Conservation (phyloP, 1,139 yeast genomes). For the Suhomyces yuchorum region DNA sequence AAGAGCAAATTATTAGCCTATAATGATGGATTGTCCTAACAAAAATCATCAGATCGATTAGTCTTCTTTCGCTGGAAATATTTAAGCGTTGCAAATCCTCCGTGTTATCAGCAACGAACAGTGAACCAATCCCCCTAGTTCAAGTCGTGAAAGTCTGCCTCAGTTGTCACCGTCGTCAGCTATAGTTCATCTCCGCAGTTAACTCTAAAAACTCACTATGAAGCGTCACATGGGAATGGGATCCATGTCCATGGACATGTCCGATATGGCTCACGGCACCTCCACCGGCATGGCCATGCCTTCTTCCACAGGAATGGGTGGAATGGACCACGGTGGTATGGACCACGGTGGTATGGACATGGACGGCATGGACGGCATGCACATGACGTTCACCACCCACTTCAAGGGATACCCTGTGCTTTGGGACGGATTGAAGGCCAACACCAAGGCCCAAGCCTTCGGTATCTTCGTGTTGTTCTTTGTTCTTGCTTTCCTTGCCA, state of each 20-base stretch:
- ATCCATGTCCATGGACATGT: conserved; percentile 11
- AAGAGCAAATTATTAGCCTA: conserved; percentile 6
- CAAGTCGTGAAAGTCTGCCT: no score
- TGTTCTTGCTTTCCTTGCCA: conserved; percentile 55
- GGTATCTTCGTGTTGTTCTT: conserved; percentile 69
- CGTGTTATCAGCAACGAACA: not conserved
- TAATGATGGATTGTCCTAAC: not conserved
- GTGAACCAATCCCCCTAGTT: no score
- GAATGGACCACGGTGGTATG: conserved; percentile 20
- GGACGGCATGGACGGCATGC: conserved; percentile 48
- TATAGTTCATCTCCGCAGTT: not conserved
- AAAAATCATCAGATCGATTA: not conserved
- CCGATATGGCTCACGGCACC: conserved; percentile 18
- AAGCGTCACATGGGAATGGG: conserved; percentile 5
- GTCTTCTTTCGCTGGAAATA: not conserved
- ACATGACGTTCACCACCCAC: conserved; percentile 54
- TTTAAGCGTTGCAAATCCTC: not conserved
- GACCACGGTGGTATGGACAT: conserved; percentile 38
- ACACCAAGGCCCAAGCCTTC: conserved; percentile 60
- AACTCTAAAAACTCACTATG: not conserved
- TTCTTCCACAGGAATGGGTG: conserved; percentile 8
- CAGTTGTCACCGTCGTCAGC: no score
- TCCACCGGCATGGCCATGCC: conserved; percentile 15
- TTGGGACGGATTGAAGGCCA: conserved; percentile 55
- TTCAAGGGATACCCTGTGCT: conserved; percentile 61